Evolutionary conservation across 306 rosid genomes (phyloP).

Genomic region (Quillaja saponaria): DNA sequence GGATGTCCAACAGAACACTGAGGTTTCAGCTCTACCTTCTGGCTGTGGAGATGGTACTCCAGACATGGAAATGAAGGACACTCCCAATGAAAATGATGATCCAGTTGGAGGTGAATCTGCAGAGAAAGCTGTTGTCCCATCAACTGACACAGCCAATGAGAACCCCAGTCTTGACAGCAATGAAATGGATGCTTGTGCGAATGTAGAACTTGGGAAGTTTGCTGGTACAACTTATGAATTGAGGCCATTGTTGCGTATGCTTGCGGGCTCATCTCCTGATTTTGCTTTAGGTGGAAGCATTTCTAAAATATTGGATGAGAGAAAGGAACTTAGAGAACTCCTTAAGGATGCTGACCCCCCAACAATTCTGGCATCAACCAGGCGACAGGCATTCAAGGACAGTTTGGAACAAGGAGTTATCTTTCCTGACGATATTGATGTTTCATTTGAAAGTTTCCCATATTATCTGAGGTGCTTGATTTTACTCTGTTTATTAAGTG

Average conservation of each 20-base stretch:
- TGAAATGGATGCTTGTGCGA: conserved; percentile 47
- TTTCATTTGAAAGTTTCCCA: conserved; percentile 83
- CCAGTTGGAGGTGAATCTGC: conserved; percentile 43
- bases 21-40: conserved; percentile 49
- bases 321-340: conserved; percentile 63
- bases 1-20: conserved; percentile 54
- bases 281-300: conserved; percentile 60
- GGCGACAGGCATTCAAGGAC: conserved; percentile 72
- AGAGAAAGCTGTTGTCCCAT: conserved; percentile 51
- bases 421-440: conserved; percentile 58
- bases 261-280: conserved; percentile 62
- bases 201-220: conserved; percentile 55
- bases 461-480: conserved; percentile 78
- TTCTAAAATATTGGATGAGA: conserved; percentile 67
- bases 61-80: conserved; percentile 61
- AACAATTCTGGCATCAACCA: conserved; percentile 48
- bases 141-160: conserved; percentile 49
- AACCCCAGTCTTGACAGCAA: conserved; percentile 52
- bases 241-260: conserved; percentile 59
- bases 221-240: conserved; percentile 47
- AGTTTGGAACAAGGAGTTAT: conserved; percentile 67
- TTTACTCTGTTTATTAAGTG: conserved; percentile 15
- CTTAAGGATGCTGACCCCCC: conserved; percentile 64
- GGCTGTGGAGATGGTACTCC: conserved; percentile 49
- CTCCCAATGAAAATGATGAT: conserved; percentile 35